phyloP scores from a whole-genome alignment of 2,329 filamentous ascomycete species.

The Lachnellula willkommii region DNA sequence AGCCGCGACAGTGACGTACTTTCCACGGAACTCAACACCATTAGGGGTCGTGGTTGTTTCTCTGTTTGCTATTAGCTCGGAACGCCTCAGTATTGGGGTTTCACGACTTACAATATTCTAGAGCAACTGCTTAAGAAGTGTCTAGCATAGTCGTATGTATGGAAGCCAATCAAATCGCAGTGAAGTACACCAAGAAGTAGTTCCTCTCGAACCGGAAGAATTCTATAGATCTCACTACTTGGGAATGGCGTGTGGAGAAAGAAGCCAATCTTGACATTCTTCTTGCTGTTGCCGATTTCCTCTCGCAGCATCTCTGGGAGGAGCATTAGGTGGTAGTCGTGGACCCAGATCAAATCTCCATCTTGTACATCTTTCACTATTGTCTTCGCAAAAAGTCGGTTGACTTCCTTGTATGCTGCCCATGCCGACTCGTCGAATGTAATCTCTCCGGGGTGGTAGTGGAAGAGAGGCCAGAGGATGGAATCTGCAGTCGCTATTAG shows the following conservation, averaged over 20 bases:
- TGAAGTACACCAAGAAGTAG: constrained; percentile 82
- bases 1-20: constrained; percentile 84
- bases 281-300: constrained; percentile 72
- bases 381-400: constrained; percentile 83
- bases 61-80: constrained; percentile 28
- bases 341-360: constrained; percentile 94
- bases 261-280: constrained; percentile 96
- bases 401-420: constrained; percentile 89
- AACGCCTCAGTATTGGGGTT: neutral
- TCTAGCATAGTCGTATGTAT: constrained; percentile 97
- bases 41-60: constrained; percentile 79
- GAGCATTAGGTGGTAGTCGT: constrained; percentile 98
- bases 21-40: constrained; percentile 84
- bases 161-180: constrained; percentile 94
- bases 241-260: constrained; percentile 97
- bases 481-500: constrained; percentile 56
- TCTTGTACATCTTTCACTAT: constrained; percentile 85
- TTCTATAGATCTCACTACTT: constrained; percentile 93
- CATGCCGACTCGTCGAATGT: constrained; percentile 95
- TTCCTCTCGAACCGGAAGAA: constrained; percentile 85
- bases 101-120: constrained; percentile 66
- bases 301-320: constrained; percentile 92
- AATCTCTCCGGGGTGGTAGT: constrained; percentile 97
- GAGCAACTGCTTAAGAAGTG: constrained; percentile 96
- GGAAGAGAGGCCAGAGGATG: constrained; percentile 97